phyloP scores from a whole-genome alignment of 2,329 filamentous ascomycete species.

The Coniochaeta prunicola region DNA sequence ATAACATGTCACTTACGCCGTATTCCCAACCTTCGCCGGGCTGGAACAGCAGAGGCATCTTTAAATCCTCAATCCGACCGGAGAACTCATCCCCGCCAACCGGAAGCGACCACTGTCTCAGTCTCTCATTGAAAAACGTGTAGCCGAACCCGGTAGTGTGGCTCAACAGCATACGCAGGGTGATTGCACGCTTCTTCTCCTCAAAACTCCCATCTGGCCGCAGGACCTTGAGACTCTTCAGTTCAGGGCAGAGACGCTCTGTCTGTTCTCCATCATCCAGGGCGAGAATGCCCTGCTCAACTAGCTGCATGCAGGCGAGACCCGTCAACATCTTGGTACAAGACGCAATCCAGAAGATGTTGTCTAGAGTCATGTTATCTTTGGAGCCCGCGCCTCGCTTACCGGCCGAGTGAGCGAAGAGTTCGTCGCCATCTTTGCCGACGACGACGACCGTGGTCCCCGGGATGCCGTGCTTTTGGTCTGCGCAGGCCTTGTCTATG shows the following conservation, averaged over 20 bases:
- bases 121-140: conserved; percentile 41
- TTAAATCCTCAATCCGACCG: conserved; percentile 42
- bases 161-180: conserved; percentile 48
- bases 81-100: conserved; percentile 51
- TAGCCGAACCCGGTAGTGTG: conserved; percentile 54
- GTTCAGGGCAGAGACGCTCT: conserved; percentile 41
- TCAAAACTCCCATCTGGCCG: conserved; percentile 26
- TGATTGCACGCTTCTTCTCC: conserved; percentile 41
- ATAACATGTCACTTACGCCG: conserved; percentile 39
- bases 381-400: conserved; percentile 31
- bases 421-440: conserved; percentile 36
- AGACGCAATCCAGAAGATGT: conserved; percentile 52
- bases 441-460: conserved; percentile 38
- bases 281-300: conserved; percentile 39
- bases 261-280: conserved; percentile 40
- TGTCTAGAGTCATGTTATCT: conserved; percentile 52
- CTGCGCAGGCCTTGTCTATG: conserved; percentile 27
- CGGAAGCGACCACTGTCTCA: conserved; percentile 40
- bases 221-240: conserved; percentile 39
- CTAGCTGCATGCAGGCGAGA: conserved; percentile 49
- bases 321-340: conserved; percentile 49
- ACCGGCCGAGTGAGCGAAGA: conserved; percentile 41
- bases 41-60: conserved; percentile 51
- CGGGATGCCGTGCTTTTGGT: conserved; percentile 32
- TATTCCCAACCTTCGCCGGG: conserved; percentile 52